phyloP scores from a whole-genome alignment of 371 early-diverging fungal species.

The Encephalitozoon romaleae region DNA sequence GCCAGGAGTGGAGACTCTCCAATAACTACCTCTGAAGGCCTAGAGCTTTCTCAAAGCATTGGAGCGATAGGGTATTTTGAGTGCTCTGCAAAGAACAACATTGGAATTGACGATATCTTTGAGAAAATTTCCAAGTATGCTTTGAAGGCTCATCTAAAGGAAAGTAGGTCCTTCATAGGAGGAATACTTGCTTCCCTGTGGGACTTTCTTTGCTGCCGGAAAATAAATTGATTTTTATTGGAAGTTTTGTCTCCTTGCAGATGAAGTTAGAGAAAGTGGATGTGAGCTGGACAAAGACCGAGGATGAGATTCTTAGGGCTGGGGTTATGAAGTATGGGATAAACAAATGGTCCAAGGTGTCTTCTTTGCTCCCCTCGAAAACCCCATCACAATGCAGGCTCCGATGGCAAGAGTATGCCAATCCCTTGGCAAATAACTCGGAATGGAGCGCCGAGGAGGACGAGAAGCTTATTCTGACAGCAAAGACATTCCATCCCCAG shows the following conservation, averaged over 20 bases:
- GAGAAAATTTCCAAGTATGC: slow-evolving; percentile 44
- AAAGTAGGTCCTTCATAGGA: not conserved
- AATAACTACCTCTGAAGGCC: slow-evolving; percentile 41
- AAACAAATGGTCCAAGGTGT: slow-evolving; percentile 41
- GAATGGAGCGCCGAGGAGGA: slow-evolving; percentile 17
- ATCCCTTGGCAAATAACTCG: not conserved
- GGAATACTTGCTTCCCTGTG: not conserved
- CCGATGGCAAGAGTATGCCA: slow-evolving; percentile 1
- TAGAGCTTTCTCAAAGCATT: slow-evolving; percentile 69
- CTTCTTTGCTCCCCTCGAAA: slow-evolving; percentile 14
- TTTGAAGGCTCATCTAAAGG: slow-evolving; percentile 22
- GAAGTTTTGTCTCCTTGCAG: not conserved
- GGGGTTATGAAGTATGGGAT: slow-evolving; percentile 42
- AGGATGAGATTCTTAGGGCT: slow-evolving; percentile 33
- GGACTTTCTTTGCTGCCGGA: not conserved
- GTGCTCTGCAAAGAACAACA: slow-evolving; percentile 85
- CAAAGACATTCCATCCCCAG: slow-evolving; percentile 14
- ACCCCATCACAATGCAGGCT: slow-evolving; percentile 21
- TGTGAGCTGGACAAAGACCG: slow-evolving; percentile 15
- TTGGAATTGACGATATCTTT: slow-evolving; percentile 82
- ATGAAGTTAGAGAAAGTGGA: slow-evolving; percentile 25
- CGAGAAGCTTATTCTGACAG: not conserved
- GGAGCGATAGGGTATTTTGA: slow-evolving; percentile 88
- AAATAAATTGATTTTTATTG: slow-evolving; percentile 20
- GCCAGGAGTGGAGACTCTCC: not conserved